A percentile compares a stretch with the other conserved stretches of the same genome.
phyloP scores from a whole-genome alignment of 805 yeast species.

The Cyberlindnera xylosilytica region DNA sequence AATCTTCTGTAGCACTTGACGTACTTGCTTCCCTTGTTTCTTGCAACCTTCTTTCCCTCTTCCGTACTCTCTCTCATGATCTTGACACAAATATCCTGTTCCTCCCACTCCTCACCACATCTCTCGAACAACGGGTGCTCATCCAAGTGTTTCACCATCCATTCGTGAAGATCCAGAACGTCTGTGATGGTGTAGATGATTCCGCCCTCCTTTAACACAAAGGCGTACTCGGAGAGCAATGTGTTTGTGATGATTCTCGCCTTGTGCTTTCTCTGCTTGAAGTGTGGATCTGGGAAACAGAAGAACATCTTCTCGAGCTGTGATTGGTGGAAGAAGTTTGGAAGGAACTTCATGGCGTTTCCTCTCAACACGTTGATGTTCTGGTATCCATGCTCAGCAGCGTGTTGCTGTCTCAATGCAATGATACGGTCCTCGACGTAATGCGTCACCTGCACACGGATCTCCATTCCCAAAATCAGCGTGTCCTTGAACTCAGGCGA shows the following conservation, averaged over 20 bases:
- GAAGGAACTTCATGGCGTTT: slow-evolving; percentile 95
- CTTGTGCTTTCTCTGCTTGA: slow-evolving; percentile 95
- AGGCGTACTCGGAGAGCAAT: slow-evolving; percentile 87
- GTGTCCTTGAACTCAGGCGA: slow-evolving; percentile 74
- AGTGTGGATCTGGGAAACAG: slow-evolving; percentile 99
- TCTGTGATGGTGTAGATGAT: slow-evolving; percentile 92
- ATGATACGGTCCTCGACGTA: slow-evolving; percentile 94
- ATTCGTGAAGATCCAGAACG: slow-evolving; percentile 84
- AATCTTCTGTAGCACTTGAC: slow-evolving; percentile 83
- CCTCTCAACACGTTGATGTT: slow-evolving; percentile 90
- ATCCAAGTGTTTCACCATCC: slow-evolving; percentile 94
- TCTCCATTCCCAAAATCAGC: slow-evolving; percentile 91
- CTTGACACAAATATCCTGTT: slow-evolving; percentile 72
- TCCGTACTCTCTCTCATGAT: slow-evolving; percentile 93
- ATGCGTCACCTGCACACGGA: slow-evolving; percentile 95
- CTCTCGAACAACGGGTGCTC: slow-evolving; percentile 91
- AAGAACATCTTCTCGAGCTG: slow-evolving; percentile 91
- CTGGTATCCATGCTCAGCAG: slow-evolving; percentile 50
- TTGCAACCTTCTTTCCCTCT: slow-evolving; percentile 93
- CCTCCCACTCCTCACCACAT: slow-evolving; percentile 75
- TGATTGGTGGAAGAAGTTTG: slow-evolving; percentile 82
- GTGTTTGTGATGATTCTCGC: slow-evolving; percentile 94
- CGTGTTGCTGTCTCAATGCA: slow-evolving; percentile 61
- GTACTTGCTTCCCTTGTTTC: slow-evolving; percentile 85
- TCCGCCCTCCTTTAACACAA: slow-evolving; percentile 82